These are phyloP conservation scores for Aspergillus piperis DNA, from an alignment of 2,329 filamentous ascomycete genomes.

Conservation along the genomic window DNA sequence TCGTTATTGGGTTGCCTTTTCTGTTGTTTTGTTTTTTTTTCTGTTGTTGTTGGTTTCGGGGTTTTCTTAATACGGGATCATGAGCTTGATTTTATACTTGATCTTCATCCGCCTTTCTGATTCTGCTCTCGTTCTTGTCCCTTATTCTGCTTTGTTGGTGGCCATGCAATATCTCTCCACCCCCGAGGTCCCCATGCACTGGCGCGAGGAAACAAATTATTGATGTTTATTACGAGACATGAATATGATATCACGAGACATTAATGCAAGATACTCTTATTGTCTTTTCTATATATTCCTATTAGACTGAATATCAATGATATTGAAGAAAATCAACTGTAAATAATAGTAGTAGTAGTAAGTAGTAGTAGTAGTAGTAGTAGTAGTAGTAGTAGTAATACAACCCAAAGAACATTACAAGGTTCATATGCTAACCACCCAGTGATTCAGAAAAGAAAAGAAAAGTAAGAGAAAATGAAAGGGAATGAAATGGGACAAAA, in stretches of 20 bases:
- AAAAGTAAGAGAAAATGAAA: background rate
- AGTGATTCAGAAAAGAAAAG: background rate
- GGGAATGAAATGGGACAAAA: no score
- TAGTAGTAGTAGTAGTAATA: no score
- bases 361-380: no score
- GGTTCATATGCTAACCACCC: background rate
- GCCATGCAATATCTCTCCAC: background rate
- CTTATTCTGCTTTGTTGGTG: background rate
- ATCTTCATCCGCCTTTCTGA: background rate
- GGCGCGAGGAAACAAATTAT: background rate
- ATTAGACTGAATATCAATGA: no score
- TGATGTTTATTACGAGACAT: background rate
- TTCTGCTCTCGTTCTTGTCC: background rate
- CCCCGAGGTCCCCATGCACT: background rate
- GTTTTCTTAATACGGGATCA: background rate
- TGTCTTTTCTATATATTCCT: background rate
- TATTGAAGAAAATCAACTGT: no score
- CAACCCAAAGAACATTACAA: no score
- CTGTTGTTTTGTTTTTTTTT: background rate
- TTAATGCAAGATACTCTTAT: background rate
- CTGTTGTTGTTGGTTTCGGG: background rate
- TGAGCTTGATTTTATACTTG: background rate
- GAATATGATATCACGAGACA: background rate
- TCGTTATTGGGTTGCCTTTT: background rate
- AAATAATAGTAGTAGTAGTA: no score